Evolutionary conservation across 345 rosid species (phyloP).

Genomic region (Dovyalis caffra): DNA sequence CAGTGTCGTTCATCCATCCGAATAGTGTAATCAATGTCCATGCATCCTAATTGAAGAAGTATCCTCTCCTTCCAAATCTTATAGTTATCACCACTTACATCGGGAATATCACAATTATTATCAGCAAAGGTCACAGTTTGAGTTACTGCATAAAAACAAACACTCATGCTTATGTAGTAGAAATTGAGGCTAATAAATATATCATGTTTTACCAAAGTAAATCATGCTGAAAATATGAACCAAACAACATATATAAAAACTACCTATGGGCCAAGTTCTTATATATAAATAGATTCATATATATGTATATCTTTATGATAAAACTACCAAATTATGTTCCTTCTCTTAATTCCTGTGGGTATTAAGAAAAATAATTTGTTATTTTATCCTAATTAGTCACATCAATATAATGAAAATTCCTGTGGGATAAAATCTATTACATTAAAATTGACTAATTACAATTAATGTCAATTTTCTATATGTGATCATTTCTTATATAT

Average conservation of each 20-base stretch:
- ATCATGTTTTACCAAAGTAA: too few species aligned
- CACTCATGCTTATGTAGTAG: too few species aligned
- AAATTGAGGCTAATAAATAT: not conserved
- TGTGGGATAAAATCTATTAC: not conserved
- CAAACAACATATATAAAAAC: not conserved
- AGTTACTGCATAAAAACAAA: too few species aligned
- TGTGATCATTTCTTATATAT: not conserved
- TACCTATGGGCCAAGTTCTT: not conserved
- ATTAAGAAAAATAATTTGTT: not conserved
- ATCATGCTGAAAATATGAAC: too few species aligned
- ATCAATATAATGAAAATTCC: not conserved
- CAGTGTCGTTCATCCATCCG: not conserved
- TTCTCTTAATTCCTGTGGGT: not conserved
- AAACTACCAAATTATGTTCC: not conserved
- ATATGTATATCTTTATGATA: not conserved
- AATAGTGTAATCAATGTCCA: too few species aligned
- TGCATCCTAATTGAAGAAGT: not conserved
- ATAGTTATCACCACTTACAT: not conserved
- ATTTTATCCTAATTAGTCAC: not conserved
- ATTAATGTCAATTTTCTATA: too few species aligned
- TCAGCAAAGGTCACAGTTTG: too few species aligned
- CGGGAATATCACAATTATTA: not conserved
- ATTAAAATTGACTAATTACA: too few species aligned
- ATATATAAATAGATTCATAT: not conserved
- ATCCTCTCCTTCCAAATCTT: not conserved